These are phyloP conservation scores for Penicillium sp. DNA, from an alignment of 2,329 filamentous ascomycete species.

Conservation along the genomic window DNA sequence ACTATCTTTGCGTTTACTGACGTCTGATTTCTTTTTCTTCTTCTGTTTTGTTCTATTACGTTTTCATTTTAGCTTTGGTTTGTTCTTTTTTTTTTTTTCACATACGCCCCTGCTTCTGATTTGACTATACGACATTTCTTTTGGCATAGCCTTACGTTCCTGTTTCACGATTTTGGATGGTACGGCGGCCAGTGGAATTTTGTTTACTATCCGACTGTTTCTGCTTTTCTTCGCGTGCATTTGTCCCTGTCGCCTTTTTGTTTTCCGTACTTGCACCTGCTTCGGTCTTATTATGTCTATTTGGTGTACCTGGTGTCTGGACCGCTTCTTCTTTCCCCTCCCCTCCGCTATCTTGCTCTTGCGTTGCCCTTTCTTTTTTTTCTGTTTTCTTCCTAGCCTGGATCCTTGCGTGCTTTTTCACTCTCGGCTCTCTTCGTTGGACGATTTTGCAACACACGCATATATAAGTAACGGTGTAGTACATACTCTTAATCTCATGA, in stretches of 20 bases:
- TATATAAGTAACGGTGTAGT: constrained; percentile 16
- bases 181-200: too few relatives aligned
- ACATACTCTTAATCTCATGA: constrained; percentile 14
- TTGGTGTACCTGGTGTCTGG: too few relatives aligned
- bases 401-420: neutral
- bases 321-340: neutral
- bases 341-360: constrained; percentile 5
- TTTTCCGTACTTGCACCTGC: neutral
- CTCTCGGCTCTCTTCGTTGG: neutral
- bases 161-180: too few relatives aligned
- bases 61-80: too few relatives aligned
- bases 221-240: too few relatives aligned
- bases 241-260: neutral
- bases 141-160: neutral
- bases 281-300: too few relatives aligned
- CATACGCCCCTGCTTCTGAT: too few relatives aligned
- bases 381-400: neutral
- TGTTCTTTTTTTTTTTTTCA: too few relatives aligned
- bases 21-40: too few relatives aligned
- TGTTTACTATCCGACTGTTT: too few relatives aligned
- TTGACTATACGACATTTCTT: neutral
- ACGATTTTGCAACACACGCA: constrained; percentile 6
- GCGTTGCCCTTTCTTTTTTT: neutral
- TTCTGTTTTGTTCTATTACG: too few relatives aligned
- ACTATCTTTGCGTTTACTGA: too few relatives aligned